Evolutionary conservation across 345 rosid genomes (phyloP).

Genomic region (Arabidopsis thaliana): DNA sequence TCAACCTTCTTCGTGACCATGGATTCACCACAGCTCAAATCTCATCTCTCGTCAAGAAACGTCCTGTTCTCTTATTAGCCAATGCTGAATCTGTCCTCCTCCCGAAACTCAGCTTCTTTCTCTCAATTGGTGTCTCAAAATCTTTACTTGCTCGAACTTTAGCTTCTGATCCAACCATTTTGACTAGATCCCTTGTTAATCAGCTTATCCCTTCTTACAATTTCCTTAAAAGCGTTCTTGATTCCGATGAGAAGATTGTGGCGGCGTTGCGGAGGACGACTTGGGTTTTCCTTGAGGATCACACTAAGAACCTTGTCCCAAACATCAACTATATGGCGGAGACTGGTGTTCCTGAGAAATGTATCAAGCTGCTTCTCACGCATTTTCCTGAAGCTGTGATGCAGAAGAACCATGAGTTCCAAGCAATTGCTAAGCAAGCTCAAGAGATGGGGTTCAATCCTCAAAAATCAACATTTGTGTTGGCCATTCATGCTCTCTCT

Average conservation of each 20-base stretch:
- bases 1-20: slow-evolving; percentile 46
- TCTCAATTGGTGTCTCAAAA: slow-evolving; percentile 48
- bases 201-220: slow-evolving; percentile 51
- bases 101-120: slow-evolving; percentile 53
- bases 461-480: slow-evolving; percentile 49
- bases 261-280: slow-evolving; percentile 46
- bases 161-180: slow-evolving; percentile 43
- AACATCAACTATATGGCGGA: slow-evolving; percentile 48
- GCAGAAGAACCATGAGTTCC: slow-evolving; percentile 48
- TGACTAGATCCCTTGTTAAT: slow-evolving; percentile 49
- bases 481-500: slow-evolving; percentile 54
- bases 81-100: slow-evolving; percentile 44
- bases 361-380: slow-evolving; percentile 48
- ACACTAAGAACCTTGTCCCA: slow-evolving; percentile 51
- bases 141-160: slow-evolving; percentile 43
- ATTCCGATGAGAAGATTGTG: slow-evolving; percentile 45
- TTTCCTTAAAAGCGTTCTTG: slow-evolving; percentile 48
- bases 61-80: slow-evolving; percentile 47
- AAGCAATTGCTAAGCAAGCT: slow-evolving; percentile 45
- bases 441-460: slow-evolving; percentile 60
- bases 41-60: slow-evolving; percentile 45
- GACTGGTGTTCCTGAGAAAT: slow-evolving; percentile 48
- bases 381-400: slow-evolving; percentile 60
- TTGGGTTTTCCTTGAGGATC: slow-evolving; percentile 55
- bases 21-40: slow-evolving; percentile 51